phyloP scores from a whole-genome alignment of 345 rosid genomes.

The Schrenkiella parvula region DNA sequence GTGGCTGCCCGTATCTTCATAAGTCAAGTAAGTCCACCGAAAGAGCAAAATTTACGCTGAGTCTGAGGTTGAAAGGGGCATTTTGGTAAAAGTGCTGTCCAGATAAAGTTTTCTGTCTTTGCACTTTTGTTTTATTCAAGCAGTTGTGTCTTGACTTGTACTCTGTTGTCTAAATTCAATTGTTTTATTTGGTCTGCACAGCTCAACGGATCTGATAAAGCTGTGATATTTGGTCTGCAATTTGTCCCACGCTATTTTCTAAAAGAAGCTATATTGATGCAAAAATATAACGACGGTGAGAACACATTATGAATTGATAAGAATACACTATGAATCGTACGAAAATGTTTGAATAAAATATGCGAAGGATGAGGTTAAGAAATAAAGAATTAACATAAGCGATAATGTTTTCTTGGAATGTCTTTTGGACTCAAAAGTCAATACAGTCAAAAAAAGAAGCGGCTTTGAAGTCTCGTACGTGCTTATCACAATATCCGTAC shows the following conservation, averaged over 20 bases:
- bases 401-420: not conserved
- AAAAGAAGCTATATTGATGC: not conserved
- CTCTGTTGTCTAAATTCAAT: not conserved
- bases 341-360: not conserved
- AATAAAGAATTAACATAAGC: not conserved
- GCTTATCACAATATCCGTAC: not conserved
- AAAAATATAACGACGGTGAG: not conserved
- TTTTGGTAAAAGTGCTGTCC: constrained; percentile 4
- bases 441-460: constrained; percentile 2
- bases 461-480: not conserved
- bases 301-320: not conserved
- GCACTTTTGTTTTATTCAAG: constrained; percentile 12
- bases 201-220: not conserved
- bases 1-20: not conserved
- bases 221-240: not conserved
- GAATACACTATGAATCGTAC: not conserved
- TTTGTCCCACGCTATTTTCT: not conserved
- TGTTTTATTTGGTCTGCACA: not conserved
- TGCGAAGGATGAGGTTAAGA: not conserved
- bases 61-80: not conserved
- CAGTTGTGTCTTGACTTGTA: constrained; percentile 11
- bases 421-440: not conserved
- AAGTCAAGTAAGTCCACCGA: not conserved
- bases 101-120: constrained; percentile 14
- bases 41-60: not conserved